Percentiles rank a stretch among this genome's conserved stretches.
Conservation (phyloP, 2,329 filamentous ascomycete species). For the Penicillium palitans region DNA sequence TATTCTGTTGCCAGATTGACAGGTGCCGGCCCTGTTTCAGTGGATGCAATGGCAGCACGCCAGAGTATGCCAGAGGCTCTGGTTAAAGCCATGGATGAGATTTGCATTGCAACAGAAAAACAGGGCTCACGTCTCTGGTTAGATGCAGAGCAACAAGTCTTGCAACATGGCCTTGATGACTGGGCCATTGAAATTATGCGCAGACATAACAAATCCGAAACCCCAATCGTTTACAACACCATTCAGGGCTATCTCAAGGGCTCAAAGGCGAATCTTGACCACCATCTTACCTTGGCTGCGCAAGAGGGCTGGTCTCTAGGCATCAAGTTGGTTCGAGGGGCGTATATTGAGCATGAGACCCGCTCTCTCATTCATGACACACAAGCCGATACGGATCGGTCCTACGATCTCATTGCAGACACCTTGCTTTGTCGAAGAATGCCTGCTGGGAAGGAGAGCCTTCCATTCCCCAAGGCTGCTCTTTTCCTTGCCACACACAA, state of each 20-base stretch:
- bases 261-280: constrained; percentile 39
- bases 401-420: constrained; percentile 53
- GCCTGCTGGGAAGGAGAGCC: constrained; percentile 33
- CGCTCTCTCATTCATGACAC: constrained; percentile 39
- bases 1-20: no score
- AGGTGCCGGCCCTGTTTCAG: no score
- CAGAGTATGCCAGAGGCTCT: no score
- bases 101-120: constrained; percentile 21
- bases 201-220: constrained; percentile 32
- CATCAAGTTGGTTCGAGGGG: constrained; percentile 49
- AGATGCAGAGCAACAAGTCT: no score
- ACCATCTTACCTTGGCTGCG: constrained; percentile 42
- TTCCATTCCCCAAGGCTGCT: constrained; percentile 35
- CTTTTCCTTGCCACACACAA: constrained; percentile 58
- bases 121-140: no score
- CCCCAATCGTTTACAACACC: constrained; percentile 44
- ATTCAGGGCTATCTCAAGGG: constrained; percentile 50
- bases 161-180: no score
- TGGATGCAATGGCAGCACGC: no score
- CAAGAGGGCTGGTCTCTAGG: constrained; percentile 44
- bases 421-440: constrained; percentile 47
- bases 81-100: constrained; percentile 38
- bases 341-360: constrained; percentile 47
- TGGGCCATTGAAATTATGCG: no score
- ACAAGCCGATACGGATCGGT: constrained; percentile 41